Evolutionary conservation across 1,284 basidiomycete species (phyloP), one percentile per base, ranked within the genome.

Genomic region (Chalciporus sp.): DNA sequence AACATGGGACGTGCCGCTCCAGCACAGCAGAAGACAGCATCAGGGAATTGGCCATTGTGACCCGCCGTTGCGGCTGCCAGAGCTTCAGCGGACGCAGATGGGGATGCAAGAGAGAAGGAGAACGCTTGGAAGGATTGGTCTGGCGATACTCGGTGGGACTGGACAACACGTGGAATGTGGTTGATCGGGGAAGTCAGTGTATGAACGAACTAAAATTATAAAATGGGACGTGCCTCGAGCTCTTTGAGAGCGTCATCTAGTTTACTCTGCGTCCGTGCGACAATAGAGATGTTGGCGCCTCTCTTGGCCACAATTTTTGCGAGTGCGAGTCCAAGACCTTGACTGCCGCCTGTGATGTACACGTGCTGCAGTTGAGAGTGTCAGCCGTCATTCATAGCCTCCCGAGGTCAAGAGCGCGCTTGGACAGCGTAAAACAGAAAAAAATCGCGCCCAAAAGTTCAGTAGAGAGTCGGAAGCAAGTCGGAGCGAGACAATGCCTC

Each of bases 261-360:
- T 60, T 83, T 85, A 47, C 69, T 70, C 58, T 81, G 74, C 45
- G 81, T 79, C 17, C 88, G 75, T 47, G 88, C 88, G 27, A 90
- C 84, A 53, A 92, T 85, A 3, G 85, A 85, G 11, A 92, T 83
- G 59, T 86, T 77, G 2, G 88, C 88, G 1, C 90, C 90, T 49
- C 75, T 75, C 52, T 75, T 69, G 14, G 81, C 80, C 8, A 92
- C 75, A 19, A 82, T 74, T 49, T 78, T 76, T 0, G 88, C 86
- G 6, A 91, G 72, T 0, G 84, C 78, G 10, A 88, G 77, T 4
- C 90, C 90, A 0, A 91, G 78, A 0, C 90, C 90, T 53, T 64
- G 66, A 44, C 70, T 72, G 7, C 70, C 67, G n/a, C 67, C 67
- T 1, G 67, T 69, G 11, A 69, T 61, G 47, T 69, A 69, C 53